Evolutionary conservation across 805 yeast genomes (phyloP).

Genomic region (Naumovozyma castellii): DNA sequence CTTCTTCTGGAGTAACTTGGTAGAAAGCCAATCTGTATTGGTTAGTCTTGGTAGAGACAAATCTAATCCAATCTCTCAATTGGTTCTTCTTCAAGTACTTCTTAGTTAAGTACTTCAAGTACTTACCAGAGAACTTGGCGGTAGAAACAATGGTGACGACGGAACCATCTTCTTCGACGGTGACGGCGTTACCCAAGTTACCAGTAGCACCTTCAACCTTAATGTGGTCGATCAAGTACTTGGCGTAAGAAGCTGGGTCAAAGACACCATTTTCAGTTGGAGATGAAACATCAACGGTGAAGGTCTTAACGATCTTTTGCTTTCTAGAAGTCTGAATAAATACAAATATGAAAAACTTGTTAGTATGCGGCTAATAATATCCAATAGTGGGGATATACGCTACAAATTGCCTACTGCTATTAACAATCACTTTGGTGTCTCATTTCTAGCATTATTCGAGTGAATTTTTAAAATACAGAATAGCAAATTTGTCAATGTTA

Average conservation of each 20-base stretch:
- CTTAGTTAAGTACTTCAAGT: constrained; percentile 98
- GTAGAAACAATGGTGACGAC: constrained; percentile 80
- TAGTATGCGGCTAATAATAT: constrained; percentile 21
- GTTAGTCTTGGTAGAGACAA: constrained; percentile 91
- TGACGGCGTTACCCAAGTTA: constrained; percentile 91
- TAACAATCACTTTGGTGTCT: constrained; percentile 28
- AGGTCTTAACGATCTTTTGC: constrained; percentile 77
- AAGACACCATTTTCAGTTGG: constrained; percentile 96
- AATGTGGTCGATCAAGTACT: constrained; percentile 98
- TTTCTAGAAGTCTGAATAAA: constrained; percentile 63
- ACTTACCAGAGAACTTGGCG: constrained; percentile 98
- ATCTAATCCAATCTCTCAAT: constrained; percentile 99
- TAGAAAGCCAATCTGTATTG: constrained; percentile 96
- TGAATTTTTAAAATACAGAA: constrained; percentile 29
- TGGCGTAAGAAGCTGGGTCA: constrained; percentile 95
- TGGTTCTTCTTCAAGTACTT: constrained; percentile 99
- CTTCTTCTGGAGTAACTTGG: constrained; percentile 95
- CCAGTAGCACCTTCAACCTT: constrained; percentile 95
- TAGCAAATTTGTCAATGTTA: constrained; percentile 8
- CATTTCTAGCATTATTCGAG: constrained; percentile 5
- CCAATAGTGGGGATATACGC: too few species aligned
- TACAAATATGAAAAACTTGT: not conserved
- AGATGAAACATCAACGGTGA: constrained; percentile 92
- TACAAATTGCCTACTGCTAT: constrained; percentile 32
- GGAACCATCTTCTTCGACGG: constrained; percentile 82